Conservation (phyloP, 2,329 filamentous ascomycete genomes). For the Elsinoe perseae region DNA sequence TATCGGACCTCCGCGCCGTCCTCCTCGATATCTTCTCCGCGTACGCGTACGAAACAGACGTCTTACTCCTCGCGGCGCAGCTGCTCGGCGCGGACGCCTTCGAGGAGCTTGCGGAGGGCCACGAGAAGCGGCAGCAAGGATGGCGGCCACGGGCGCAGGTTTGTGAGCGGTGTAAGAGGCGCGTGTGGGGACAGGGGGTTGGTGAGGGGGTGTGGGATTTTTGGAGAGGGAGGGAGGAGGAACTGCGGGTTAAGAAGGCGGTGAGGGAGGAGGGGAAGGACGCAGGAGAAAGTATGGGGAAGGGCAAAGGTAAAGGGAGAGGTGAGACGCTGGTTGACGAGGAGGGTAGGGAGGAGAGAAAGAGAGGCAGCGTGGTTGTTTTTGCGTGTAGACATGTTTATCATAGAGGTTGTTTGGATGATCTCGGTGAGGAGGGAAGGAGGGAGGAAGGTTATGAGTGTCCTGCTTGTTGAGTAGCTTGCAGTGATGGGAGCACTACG, state of each 20-base stretch:
- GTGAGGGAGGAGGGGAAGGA: conserved; percentile 29
- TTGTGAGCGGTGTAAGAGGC: conserved; percentile 75
- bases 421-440: conserved; percentile 21
- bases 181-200: conserved; percentile 84
- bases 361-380: conserved; percentile 48
- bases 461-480: conserved; percentile 24
- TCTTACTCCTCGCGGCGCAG: conserved; percentile 74
- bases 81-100: conserved; percentile 87
- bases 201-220: conserved; percentile 69
- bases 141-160: conserved; percentile 83
- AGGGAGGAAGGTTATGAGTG: conserved; percentile 26
- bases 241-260: conserved; percentile 32
- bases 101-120: conserved; percentile 67
- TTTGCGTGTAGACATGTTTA: conserved; percentile 65
- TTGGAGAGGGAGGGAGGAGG: conserved; percentile 57
- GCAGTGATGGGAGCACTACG: neutral
- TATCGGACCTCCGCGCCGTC: conserved; percentile 78
- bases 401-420: conserved; percentile 60
- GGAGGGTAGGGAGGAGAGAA: conserved; percentile 37
- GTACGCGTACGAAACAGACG: conserved; percentile 89
- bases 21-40: conserved; percentile 86
- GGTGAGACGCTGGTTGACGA: conserved; percentile 31
- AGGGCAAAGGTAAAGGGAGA: conserved; percentile 45
- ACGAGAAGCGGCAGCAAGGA: conserved; percentile 67
- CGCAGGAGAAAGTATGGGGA: conserved; percentile 36